Conservation (phyloP, 139 green algal species). For the Microglena sp. region DNA sequence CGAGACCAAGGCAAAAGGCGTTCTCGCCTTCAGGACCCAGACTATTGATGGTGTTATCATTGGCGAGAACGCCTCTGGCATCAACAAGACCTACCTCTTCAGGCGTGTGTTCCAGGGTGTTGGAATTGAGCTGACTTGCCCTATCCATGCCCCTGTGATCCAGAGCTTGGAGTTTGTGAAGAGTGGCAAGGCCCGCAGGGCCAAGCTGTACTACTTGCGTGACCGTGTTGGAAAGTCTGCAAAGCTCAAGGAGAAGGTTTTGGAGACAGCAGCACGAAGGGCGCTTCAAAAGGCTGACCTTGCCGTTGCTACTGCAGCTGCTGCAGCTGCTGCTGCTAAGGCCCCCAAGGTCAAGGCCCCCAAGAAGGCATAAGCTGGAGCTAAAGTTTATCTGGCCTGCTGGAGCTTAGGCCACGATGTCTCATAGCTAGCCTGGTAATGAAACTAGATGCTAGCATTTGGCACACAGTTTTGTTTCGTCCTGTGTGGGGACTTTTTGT, state of each 20-base stretch:
- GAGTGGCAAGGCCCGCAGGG: conserved; percentile 33
- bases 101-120: conserved; percentile 38
- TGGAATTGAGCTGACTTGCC: conserved; percentile 42
- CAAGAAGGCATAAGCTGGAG: too few relatives aligned
- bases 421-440: too few relatives aligned
- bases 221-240: conserved; percentile 44
- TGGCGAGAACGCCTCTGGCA: conserved; percentile 24
- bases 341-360: neutral
- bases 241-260: conserved; percentile 35
- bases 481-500: too few relatives aligned
- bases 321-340: neutral
- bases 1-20: conserved; percentile 33
- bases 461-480: too few relatives aligned
- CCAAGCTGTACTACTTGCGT: conserved; percentile 61
- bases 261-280: conserved; percentile 3
- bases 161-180: conserved; percentile 31
- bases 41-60: conserved; percentile 45
- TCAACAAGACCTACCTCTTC: conserved; percentile 34
- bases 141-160: conserved; percentile 30
- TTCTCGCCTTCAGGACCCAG: conserved; percentile 13
- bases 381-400: too few relatives aligned
- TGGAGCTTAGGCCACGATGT: too few relatives aligned
- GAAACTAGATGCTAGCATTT: too few relatives aligned
- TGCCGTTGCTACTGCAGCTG: neutral
- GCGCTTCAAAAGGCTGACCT: neutral